phyloP scores from a whole-genome alignment of 1,284 basidiomycete genomes.

The Coniferiporia sulphurascens region DNA sequence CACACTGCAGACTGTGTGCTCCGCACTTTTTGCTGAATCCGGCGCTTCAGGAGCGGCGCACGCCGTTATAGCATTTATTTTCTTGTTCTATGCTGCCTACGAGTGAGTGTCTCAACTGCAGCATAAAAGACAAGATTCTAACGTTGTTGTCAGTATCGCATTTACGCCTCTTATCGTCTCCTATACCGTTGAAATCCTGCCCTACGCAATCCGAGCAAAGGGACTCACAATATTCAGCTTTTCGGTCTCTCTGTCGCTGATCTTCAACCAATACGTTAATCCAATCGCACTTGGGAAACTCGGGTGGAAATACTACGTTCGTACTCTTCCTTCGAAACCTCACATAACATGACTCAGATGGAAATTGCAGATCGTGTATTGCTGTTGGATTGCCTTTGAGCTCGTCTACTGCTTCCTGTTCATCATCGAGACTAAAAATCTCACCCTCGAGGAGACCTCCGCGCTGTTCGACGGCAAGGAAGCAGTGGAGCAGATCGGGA shows the following conservation, averaged over 20 bases:
- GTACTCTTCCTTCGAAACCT: slow-evolving; percentile 19
- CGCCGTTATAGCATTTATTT: slow-evolving; percentile 73
- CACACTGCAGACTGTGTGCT: slow-evolving; percentile 66
- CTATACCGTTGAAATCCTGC: slow-evolving; percentile 73
- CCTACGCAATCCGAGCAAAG: slow-evolving; percentile 70
- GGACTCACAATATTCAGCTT: slow-evolving; percentile 73
- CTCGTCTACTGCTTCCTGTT: slow-evolving; percentile 58
- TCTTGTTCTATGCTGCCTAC: slow-evolving; percentile 67
- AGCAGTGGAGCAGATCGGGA: slow-evolving; percentile 38
- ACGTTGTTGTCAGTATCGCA: slow-evolving; percentile 42
- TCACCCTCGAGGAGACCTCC: slow-evolving; percentile 70
- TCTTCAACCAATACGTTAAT: slow-evolving; percentile 82
- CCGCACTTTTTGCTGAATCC: slow-evolving; percentile 52
- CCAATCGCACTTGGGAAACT: slow-evolving; percentile 58
- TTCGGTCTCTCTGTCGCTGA: slow-evolving; percentile 57
- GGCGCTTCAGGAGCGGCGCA: slow-evolving; percentile 45
- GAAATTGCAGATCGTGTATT: slow-evolving; percentile 52
- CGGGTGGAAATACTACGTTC: slow-evolving; percentile 61
- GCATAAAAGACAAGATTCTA: background rate
- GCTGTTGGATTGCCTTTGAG: slow-evolving; percentile 63
- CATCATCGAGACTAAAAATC: slow-evolving; percentile 68
- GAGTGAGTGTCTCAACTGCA: slow-evolving; percentile 40
- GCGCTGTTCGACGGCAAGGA: slow-evolving; percentile 68
- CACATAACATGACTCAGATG: background rate
- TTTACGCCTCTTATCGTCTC: slow-evolving; percentile 71